Evolutionary conservation across 2,329 filamentous ascomycete species (phyloP).

Genomic region (Cladosporium sp.): DNA sequence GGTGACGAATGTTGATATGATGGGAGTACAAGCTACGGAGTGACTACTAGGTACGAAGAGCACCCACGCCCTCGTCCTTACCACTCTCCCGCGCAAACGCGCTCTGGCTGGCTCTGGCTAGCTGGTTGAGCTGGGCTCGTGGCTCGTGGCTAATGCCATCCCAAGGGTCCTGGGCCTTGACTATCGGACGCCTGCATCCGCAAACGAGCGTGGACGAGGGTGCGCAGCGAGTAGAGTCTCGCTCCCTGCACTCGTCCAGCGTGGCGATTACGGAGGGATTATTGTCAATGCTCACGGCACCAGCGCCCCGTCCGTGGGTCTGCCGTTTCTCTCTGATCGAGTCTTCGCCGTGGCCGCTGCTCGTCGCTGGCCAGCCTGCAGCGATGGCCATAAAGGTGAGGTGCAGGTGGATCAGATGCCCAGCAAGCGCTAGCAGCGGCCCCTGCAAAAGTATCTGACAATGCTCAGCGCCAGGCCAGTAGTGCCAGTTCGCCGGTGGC

Average conservation of each 20-base stretch:
- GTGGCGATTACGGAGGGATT: background rate
- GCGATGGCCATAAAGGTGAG: background rate
- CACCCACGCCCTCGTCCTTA: background rate
- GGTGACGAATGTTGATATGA: constrained; percentile 4
- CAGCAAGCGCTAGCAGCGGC: background rate
- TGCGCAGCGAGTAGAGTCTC: background rate
- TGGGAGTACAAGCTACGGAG: background rate
- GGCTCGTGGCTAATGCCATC: background rate
- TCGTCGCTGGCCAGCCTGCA: background rate
- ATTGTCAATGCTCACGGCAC: constrained; percentile 2
- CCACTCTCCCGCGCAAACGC: constrained; percentile 1
- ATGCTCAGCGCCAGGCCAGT: background rate
- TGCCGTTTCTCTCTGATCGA: background rate
- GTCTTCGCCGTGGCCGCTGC: background rate
- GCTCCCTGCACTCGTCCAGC: background rate
- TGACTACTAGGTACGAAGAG: background rate
- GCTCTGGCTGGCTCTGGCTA: background rate
- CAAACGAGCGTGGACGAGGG: background rate
- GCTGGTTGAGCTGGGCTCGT: background rate
- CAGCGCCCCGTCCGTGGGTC: background rate
- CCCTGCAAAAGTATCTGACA: background rate
- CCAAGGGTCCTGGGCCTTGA: background rate
- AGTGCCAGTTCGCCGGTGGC: background rate
- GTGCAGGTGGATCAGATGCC: background rate
- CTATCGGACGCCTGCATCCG: constrained; percentile 9